phyloP scores from a whole-genome alignment of 129 eudicot species.

The Glebionis coronaria region DNA sequence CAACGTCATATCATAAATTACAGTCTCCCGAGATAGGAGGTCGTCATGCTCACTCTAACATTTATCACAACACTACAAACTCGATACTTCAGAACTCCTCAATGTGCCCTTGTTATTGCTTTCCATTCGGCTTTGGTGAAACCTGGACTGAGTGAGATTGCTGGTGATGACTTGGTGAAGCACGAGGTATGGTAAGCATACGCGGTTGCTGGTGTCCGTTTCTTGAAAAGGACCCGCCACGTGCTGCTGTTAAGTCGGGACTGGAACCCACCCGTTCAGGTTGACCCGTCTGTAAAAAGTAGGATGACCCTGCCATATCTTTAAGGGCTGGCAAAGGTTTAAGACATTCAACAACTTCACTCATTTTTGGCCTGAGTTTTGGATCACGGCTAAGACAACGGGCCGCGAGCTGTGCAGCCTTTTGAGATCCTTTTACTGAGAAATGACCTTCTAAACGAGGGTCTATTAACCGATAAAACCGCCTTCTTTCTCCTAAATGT shows the following conservation, averaged over 20 bases:
- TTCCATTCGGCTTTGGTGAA: conserved; percentile 76
- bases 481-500: conserved; percentile 42
- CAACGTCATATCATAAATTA: conserved; percentile 28
- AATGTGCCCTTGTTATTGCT: conserved; percentile 29
- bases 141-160: conserved; percentile 28
- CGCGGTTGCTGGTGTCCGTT: conserved; percentile 68
- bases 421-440: conserved; percentile 59
- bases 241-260: conserved; percentile 49
- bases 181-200: conserved; percentile 78
- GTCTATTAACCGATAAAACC: conserved; percentile 52
- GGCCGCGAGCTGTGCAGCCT: conserved; percentile 60
- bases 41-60: conserved; percentile 19
- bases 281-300: conserved; percentile 41
- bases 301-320: conserved; percentile 67
- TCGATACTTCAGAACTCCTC: background rate
- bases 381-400: conserved; percentile 66
- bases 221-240: conserved; percentile 46
- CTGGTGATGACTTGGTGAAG: conserved; percentile 74
- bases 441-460: conserved; percentile 61
- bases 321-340: conserved; percentile 55
- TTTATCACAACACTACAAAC: conserved; percentile 21
- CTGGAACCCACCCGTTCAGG: conserved; percentile 41
- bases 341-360: conserved; percentile 54
- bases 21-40: conserved; percentile 23
- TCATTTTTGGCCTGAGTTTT: conserved; percentile 54